Conservation (phyloP, 495 filamentous ascomycete species). For the Bombardia bombarda region DNA sequence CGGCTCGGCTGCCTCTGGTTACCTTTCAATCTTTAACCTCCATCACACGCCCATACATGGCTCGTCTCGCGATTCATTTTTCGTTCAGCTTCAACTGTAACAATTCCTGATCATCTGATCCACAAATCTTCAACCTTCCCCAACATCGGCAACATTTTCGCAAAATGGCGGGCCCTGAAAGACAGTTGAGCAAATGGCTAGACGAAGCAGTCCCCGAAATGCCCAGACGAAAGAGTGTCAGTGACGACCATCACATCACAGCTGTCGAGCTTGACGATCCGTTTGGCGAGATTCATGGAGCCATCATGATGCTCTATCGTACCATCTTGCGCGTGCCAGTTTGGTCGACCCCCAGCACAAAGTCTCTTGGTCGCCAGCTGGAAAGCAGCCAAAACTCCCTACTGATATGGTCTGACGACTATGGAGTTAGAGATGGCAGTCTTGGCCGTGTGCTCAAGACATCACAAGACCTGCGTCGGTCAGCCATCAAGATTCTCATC, state of each 20-base stretch:
- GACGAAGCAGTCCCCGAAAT: too few species aligned
- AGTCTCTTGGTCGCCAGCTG: neutral
- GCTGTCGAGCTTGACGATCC: neutral
- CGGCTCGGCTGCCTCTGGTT: too few species aligned
- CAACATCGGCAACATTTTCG: too few species aligned
- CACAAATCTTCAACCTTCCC: too few species aligned
- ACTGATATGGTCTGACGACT: neutral
- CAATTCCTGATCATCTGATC: too few species aligned
- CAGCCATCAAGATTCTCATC: neutral
- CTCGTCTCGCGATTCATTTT: too few species aligned
- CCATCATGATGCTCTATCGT: neutral
- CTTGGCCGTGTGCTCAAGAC: neutral
- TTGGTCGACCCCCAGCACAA: neutral
- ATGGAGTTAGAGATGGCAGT: neutral
- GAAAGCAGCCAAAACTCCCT: neutral
- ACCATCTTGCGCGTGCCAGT: neutral
- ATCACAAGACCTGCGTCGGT: neutral
- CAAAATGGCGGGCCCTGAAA: too few species aligned
- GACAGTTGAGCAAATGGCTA: too few species aligned
- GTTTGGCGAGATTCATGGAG: neutral
- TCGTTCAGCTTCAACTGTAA: too few species aligned
- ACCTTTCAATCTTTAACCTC: too few species aligned
- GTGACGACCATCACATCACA: neutral
- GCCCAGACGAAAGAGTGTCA: neutral
- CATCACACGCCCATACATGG: too few species aligned